phyloP scores from a whole-genome alignment of 371 early-diverging fungal genomes.

The Mucor mucedo region DNA sequence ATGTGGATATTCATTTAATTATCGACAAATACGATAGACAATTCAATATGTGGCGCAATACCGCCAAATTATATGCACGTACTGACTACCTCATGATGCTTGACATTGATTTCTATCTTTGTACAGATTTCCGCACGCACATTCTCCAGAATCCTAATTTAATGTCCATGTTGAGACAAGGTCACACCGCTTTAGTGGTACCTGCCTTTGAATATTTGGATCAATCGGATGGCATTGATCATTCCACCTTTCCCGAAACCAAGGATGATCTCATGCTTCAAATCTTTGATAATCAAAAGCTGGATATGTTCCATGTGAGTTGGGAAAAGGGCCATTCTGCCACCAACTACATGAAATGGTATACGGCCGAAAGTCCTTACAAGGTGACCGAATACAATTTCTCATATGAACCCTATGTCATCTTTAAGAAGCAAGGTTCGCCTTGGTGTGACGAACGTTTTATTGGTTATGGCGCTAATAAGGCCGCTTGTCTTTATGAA shows the following conservation, averaged over 20 bases:
- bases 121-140: constrained; percentile 60
- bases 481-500: constrained; percentile 75
- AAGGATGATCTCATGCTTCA: constrained; percentile 50
- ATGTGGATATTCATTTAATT: constrained; percentile 70
- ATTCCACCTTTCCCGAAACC: constrained; percentile 54
- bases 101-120: constrained; percentile 72
- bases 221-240: constrained; percentile 61
- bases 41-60: constrained; percentile 77
- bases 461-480: constrained; percentile 77
- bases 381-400: constrained; percentile 62
- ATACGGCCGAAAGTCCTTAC: constrained; percentile 51
- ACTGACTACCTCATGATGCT: constrained; percentile 73
- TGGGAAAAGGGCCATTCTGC: constrained; percentile 69
- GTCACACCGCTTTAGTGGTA: constrained; percentile 61
- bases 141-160: constrained; percentile 42
- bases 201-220: constrained; percentile 70
- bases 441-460: constrained; percentile 80
- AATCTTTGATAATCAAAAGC: constrained; percentile 44
- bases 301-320: constrained; percentile 67
- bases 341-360: constrained; percentile 66
- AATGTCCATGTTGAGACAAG: constrained; percentile 43
- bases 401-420: constrained; percentile 72
- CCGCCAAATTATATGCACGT: constrained; percentile 69
- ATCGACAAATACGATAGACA: constrained; percentile 68
- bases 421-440: constrained; percentile 60